Conservation (phyloP, 2,329 filamentous ascomycete genomes). For the Pestalotiopsis sp. region DNA sequence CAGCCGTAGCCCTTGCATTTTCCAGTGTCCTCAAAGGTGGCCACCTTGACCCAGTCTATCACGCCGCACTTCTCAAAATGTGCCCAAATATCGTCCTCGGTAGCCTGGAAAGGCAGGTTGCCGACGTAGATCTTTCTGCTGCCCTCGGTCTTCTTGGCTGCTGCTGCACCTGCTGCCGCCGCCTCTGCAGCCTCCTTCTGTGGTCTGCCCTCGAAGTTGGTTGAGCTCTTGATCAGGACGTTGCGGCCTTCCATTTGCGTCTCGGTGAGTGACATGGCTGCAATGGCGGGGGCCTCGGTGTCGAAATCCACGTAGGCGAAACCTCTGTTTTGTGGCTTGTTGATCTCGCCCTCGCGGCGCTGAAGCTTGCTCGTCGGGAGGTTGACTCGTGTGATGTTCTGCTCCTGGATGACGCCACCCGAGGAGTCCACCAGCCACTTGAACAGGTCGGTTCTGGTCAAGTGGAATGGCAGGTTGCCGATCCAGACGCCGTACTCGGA, state of each 20-base stretch:
- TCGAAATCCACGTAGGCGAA: conserved; percentile 96
- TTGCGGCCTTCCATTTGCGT: conserved; percentile 73
- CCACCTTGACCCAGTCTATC: conserved; percentile 81
- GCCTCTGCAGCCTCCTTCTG: conserved; percentile 53
- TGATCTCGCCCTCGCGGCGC: conserved; percentile 15
- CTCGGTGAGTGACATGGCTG: conserved; percentile 86
- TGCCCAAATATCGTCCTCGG: conserved; percentile 74
- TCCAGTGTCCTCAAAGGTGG: conserved; percentile 93
- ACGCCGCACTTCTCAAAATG: conserved; percentile 86
- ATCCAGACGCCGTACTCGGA: conserved; percentile 92
- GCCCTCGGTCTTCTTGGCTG: conserved; percentile 45
- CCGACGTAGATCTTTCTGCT: conserved; percentile 89
- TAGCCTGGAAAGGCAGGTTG: conserved; percentile 81
- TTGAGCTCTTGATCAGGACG: conserved; percentile 90
- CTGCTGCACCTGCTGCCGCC: conserved; percentile 26
- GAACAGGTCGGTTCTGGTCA: conserved; percentile 72
- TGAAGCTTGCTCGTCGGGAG: conserved; percentile 61
- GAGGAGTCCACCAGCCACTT: conserved; percentile 77
- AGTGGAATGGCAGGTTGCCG: conserved; percentile 86
- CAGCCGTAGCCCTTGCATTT: conserved; percentile 98
- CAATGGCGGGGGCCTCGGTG: conserved; percentile 66
- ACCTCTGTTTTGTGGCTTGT: conserved; percentile 71
- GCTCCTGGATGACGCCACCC: conserved; percentile 63
- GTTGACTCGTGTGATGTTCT: conserved; percentile 81
- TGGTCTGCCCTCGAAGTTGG: conserved; percentile 86